Conservation (phyloP, 345 rosid species). For the Bruguiera parviflora region DNA sequence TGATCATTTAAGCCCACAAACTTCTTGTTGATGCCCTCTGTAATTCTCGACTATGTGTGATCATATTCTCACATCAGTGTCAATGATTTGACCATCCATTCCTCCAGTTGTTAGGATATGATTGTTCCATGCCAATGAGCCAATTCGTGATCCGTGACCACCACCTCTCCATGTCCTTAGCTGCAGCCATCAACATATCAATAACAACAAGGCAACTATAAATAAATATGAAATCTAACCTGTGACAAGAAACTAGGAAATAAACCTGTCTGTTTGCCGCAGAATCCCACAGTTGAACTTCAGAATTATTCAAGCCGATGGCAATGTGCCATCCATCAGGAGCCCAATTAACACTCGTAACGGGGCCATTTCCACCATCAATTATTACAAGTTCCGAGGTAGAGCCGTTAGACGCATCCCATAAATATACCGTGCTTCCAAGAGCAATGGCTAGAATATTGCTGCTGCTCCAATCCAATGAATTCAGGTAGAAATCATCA, state of each 20-base stretch:
- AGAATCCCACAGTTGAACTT: conserved; percentile 33
- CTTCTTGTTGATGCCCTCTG: conserved; percentile 18
- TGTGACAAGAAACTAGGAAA: not conserved
- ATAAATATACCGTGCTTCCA: conserved; percentile 20
- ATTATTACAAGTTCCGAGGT: conserved; percentile 45
- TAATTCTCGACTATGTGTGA: conserved; percentile 34
- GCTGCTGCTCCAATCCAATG: conserved; percentile 35
- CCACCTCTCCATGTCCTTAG: conserved; percentile 18
- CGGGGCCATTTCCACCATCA: conserved; percentile 40
- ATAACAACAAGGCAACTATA: not conserved
- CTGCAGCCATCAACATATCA: conserved; percentile 4
- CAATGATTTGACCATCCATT: conserved; percentile 39
- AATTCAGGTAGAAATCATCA: conserved; percentile 49
- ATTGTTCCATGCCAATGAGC: conserved; percentile 21
- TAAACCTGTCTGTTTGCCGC: conserved; percentile 21
- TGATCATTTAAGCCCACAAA: conserved; percentile 29
- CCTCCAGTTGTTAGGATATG: conserved; percentile 37
- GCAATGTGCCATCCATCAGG: conserved; percentile 29
- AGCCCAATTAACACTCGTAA: conserved; percentile 35
- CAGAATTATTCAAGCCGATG: conserved; percentile 32
- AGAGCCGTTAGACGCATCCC: conserved; percentile 24
- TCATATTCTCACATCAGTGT: conserved; percentile 47
- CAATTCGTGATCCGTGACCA: conserved; percentile 29
- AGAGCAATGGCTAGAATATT: conserved; percentile 33
- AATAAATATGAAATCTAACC: too few species aligned